phyloP scores from a whole-genome alignment of 2,329 filamentous ascomycete species.

The Aspergillus flavus region DNA sequence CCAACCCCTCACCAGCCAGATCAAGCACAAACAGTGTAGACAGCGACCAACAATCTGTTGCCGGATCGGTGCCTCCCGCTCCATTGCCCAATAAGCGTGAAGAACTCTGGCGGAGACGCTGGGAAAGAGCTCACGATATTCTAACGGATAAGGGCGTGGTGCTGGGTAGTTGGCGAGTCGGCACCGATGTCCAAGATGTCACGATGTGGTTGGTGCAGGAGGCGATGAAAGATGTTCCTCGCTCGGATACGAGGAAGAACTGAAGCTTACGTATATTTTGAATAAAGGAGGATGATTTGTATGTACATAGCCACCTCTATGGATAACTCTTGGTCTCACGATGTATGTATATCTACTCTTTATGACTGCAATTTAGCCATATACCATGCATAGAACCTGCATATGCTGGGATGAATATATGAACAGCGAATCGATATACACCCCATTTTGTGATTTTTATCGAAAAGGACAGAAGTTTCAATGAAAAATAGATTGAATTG shows the following conservation, averaged over 20 bases:
- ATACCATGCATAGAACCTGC: background rate
- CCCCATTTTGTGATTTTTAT: background rate
- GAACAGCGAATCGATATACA: background rate
- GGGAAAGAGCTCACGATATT: constrained; percentile 48
- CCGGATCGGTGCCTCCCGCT: constrained; percentile 16
- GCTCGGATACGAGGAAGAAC: background rate
- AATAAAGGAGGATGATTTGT: background rate
- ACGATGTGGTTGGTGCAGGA: constrained; percentile 47
- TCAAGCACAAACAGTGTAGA: constrained; percentile 20
- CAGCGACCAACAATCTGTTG: constrained; percentile 20
- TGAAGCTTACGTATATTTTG: background rate
- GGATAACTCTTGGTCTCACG: background rate
- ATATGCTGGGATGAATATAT: background rate
- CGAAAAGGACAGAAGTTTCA: background rate
- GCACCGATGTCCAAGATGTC: constrained; percentile 48
- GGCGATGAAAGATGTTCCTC: constrained; percentile 32
- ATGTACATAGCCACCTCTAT: background rate
- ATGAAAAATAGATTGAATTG: background rate
- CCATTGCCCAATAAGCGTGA: constrained; percentile 50
- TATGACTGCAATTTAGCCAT: background rate
- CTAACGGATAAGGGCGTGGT: constrained; percentile 47
- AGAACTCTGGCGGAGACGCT: constrained; percentile 52
- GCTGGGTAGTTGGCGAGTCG: constrained; percentile 50
- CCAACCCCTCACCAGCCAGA: constrained; percentile 25
- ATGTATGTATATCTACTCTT: background rate